Evolutionary conservation across 2,329 filamentous ascomycete species (phyloP), one percentile per base, ranked within the genome.

Genomic region (Pseudophaeomoniella oleicola): DNA sequence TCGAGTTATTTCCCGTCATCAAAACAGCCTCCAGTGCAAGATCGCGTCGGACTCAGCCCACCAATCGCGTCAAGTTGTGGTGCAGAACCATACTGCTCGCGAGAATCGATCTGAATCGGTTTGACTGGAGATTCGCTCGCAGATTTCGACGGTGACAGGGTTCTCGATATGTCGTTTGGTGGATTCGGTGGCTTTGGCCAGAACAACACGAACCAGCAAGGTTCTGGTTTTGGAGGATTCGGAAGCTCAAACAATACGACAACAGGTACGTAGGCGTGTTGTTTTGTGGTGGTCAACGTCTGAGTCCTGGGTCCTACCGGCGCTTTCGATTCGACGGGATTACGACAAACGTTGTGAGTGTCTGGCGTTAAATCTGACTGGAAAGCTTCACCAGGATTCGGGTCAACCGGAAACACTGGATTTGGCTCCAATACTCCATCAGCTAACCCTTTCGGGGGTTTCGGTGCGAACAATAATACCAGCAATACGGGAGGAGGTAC

Each of bases 151-250:
- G n/a, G n/a, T n/a, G n/a, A n/a, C n/a, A n/a, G n/a, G n/a, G n/a
- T n/a, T n/a, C n/a, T n/a, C n/a, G n/a, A n/a, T n/a, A 50, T 48
- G 46, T 43, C 47, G 37, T 48, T 50, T 36, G 44, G 46, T 38
- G 34, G 39, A 27, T 42, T 44, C 30, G 36, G 37, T 12, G 38
- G 14, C n/a, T 31, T 38, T 17, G 47, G 45, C 34, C 45, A 45
- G 2, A 34, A 36, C 11, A 47, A 38, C 39, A 44, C 39, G 19
- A 43, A 39, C 34, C 40, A 39, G 30, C 39, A 41, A 29, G 16
- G 17, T 30, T 37, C 32, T 29, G 32, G 32, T 16, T 47, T 47
- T 42, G 44, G 44, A 34, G 46, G 44, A 11, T 47, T 47, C 34
- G 46, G 46, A 11, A 43, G 27, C 27, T 48, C 38, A 32, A 46